phyloP scores from a whole-genome alignment of 495 filamentous ascomycete species.

The Aspergillus mulundensis region DNA sequence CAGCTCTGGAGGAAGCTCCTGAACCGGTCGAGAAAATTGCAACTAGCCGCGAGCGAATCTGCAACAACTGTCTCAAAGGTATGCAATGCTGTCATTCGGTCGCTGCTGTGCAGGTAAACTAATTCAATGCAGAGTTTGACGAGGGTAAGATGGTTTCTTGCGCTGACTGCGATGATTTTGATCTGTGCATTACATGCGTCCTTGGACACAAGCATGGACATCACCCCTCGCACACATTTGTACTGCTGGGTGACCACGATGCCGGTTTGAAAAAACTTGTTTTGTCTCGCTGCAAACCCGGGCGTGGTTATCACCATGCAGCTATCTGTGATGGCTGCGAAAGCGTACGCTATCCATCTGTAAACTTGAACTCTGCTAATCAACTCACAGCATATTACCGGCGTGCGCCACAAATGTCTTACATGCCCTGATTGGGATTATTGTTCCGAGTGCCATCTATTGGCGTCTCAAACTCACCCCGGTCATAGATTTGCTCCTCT shows the following conservation, averaged over 20 bases:
- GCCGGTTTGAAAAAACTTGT: constrained; percentile 43
- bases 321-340: constrained; percentile 96
- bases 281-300: constrained; percentile 64
- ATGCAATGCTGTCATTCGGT: constrained; percentile 20
- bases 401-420: constrained; percentile 94
- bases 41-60: constrained; percentile 59
- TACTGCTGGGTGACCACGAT: constrained; percentile 32
- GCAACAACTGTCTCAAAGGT: constrained; percentile 88
- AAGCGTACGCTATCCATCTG: constrained; percentile 45
- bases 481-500: constrained; percentile 88
- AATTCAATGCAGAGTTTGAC: constrained; percentile 53
- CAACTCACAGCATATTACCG: constrained; percentile 60
- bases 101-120: constrained; percentile 1
- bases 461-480: constrained; percentile 64
- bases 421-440: constrained; percentile 98
- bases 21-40: constrained; percentile 11
- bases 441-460: constrained; percentile 72
- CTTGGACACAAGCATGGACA: constrained; percentile 78
- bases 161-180: constrained; percentile 79
- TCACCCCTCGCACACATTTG: constrained; percentile 83
- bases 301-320: constrained; percentile 75
- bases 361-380: constrained; percentile 22
- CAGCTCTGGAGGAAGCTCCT: constrained; percentile 6
- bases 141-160: constrained; percentile 83
- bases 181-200: constrained; percentile 84